Evolutionary conservation across 257 asterid genomes (phyloP).

Genomic region (Plantago major): DNA sequence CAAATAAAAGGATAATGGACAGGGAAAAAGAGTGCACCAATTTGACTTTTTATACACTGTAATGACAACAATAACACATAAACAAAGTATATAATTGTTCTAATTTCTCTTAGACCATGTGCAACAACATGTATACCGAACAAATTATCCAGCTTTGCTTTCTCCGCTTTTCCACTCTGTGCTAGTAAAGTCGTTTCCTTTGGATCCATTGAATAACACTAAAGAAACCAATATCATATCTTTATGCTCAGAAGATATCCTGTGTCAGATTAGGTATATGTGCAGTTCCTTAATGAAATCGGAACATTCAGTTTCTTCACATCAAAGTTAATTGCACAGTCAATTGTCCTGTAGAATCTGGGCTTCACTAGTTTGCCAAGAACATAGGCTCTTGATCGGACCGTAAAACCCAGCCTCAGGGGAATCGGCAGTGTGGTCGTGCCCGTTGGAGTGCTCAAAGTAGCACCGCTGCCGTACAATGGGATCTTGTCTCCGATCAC

Average conservation of each 20-base stretch:
- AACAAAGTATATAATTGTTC: conserved; percentile 13
- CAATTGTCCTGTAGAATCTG: conserved; percentile 56
- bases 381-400: conserved; percentile 73
- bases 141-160: conserved; percentile 14
- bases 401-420: conserved; percentile 47
- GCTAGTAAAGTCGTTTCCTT: not conserved
- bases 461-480: conserved; percentile 74
- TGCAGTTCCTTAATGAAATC: conserved; percentile 62
- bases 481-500: conserved; percentile 76
- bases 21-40: too few relatives aligned
- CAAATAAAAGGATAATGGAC: too few relatives aligned
- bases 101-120: conserved; percentile 18
- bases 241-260: conserved; percentile 1
- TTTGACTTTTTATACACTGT: not conserved
- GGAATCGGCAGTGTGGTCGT: conserved; percentile 50
- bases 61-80: not conserved
- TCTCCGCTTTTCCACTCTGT: conserved; percentile 16
- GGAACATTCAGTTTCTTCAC: conserved; percentile 52
- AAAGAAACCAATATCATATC: conserved; percentile 3
- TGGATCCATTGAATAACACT: conserved; percentile 1
- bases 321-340: conserved; percentile 46
- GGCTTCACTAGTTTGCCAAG: conserved; percentile 84
- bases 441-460: conserved; percentile 62
- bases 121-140: conserved; percentile 1
- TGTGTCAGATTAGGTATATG: conserved; percentile 29